Evolutionary conservation across 192 early-diverging fungal species (phyloP), one percentile per base, ranked within the genome.

Genomic region (Lunasporangiospora selenospora): DNA sequence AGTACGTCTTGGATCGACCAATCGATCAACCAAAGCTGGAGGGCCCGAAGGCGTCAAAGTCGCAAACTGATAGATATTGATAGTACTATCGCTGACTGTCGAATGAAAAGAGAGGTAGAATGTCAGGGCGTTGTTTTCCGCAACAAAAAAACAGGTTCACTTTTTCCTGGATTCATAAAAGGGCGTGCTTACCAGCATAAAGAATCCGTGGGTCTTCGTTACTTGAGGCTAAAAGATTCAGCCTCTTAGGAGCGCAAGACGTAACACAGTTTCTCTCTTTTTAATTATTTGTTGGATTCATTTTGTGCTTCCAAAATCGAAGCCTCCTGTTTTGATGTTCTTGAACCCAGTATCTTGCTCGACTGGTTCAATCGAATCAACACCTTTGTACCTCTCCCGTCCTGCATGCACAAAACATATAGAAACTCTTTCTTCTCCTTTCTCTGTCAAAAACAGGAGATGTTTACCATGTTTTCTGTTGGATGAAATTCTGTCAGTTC

Each of bases 151-250:
- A 1, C 23, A 21, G 8, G 23, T 3, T 5, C 31, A 27, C 13
- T 45, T n/a, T 42, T 2, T 46, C 32, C 21, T 19, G 15, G 2
- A 27, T 40, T 55, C 18, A 30, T 26, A 32, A 15, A 31, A 10
- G 9, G n/a, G 32, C 16, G 16, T 21, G n/a, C 44, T 18, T 70
- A 82, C 80, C 80, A 37, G 80, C 31, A 58, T 61, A 83, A 5
- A 73, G 58, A 2, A 62, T 61, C 37, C 66, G 60, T 15, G 81
- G 70, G 31, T 76, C 50, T 0, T 64, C 55, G 21, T 64, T 47
- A 45, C 81, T 83, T 0, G 67, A 62, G 16, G 62, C 78, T 23
- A 77, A 60, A 18, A 83, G 27, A 33, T 83, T 80, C 81, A 83
- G 66, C 46, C 70, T 56, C 81, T 83, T n/a, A n/a, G n/a, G n/a